phyloP scores from a whole-genome alignment of 2,329 filamentous ascomycete species.

The Aspergillus sclerotialis region DNA sequence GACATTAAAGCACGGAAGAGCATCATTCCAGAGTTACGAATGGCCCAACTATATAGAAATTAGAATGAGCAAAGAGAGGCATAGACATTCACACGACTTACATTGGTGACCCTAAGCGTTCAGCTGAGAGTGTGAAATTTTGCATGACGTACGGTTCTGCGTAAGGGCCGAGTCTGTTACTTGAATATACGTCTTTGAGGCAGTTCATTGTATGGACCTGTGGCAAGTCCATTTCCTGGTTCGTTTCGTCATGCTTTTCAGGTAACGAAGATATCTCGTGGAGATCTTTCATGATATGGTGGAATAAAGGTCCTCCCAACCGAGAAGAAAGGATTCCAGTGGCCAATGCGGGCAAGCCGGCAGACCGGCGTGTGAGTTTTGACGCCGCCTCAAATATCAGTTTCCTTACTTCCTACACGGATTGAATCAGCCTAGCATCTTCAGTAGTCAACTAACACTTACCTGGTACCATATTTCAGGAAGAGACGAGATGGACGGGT shows the following conservation, averaged over 20 bases:
- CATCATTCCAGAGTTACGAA: constrained; percentile 87
- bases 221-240: constrained; percentile 55
- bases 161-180: constrained; percentile 63
- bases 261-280: constrained; percentile 31
- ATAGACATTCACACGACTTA: constrained; percentile 33
- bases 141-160: constrained; percentile 68
- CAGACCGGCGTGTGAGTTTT: constrained; percentile 78
- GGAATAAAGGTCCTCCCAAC: constrained; percentile 45
- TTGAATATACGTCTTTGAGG: constrained; percentile 84
- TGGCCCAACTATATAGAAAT: constrained; percentile 62
- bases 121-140: constrained; percentile 71
- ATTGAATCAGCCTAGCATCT: constrained; percentile 10
- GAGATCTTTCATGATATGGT: constrained; percentile 35
- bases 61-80: constrained; percentile 5
- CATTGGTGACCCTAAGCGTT: constrained; percentile 71
- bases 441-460: constrained; percentile 13
- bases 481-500: constrained; percentile 39
- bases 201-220: constrained; percentile 96
- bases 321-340: constrained; percentile 64
- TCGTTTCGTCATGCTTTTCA: constrained; percentile 19
- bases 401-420: constrained; percentile 44
- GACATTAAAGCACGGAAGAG: constrained; percentile 78
- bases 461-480: constrained; percentile 67
- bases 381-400: constrained; percentile 70
- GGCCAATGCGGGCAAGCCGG: constrained; percentile 81